Evolutionary conservation across 2,329 filamentous ascomycete genomes (phyloP), one percentile per base, ranked within the genome.

Genomic region (Sporothrix globosa): DNA sequence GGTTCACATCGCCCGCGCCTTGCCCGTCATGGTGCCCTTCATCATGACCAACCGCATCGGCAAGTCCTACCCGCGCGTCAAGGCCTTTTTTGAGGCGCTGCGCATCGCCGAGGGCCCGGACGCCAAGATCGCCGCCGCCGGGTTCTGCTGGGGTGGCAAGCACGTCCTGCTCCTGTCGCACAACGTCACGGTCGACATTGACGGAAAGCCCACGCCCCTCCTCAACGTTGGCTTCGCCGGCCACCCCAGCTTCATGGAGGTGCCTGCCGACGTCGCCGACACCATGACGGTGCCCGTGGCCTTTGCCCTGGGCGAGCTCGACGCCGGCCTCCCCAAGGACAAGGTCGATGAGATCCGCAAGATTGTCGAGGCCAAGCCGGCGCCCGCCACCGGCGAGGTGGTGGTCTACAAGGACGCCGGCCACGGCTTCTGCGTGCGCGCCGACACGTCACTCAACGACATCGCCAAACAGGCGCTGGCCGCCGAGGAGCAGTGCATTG

Each of bases 131-230:
- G 86, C 83, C 27, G 84, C 81, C 0, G 85, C 85, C 0, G 88
- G 88, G 0, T 90, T 88, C 79, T 90, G 87, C 80, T 90, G 87
- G 87, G 88, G 88, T 30, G 88, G 86, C 30, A 85, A 85, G 72
- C 83, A 88, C 73, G 78, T 82, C 2, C 76, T 87, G 10, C 76
- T 82, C n/a, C 81, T 89, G 3, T 79, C 82, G 13, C 80, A 82
- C 72, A 72, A 72, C 53, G 73, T 73, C 41, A 72, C 69, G 44
- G 70, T 70, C 3, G 70, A 70, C 30, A n/a, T 48, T 21, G 54
- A 63, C 34, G 54, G n/a, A 44, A 39, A 75, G 77, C 21, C 77
- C 74, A 50, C 76, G 76, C 72, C 80, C 2, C 79, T 88, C 11
- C 77, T 88, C 54, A 83, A 87, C 73, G 84, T 80, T 7, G 84